phyloP scores from a whole-genome alignment of 2,329 filamentous ascomycete genomes.

The Chaetomium sp. region DNA sequence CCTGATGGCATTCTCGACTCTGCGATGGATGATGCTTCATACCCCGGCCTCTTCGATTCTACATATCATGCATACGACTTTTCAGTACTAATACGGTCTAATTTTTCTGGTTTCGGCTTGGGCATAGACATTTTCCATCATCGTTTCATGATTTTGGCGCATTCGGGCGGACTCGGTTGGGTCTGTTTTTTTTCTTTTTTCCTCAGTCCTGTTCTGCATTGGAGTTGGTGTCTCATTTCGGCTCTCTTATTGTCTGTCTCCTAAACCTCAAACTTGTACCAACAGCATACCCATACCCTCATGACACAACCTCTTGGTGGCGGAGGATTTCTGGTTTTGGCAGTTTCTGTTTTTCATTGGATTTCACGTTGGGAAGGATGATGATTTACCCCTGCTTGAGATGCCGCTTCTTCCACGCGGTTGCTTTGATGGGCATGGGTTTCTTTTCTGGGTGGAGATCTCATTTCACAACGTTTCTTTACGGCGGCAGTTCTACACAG shows the following conservation, averaged over 20 bases:
- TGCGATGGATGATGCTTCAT: conserved; percentile 31
- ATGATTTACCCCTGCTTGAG: conserved; percentile 9
- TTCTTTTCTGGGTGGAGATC: conserved; percentile 16
- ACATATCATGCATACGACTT: conserved; percentile 15
- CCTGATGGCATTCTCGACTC: conserved; percentile 26
- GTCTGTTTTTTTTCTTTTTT: conserved; percentile 8
- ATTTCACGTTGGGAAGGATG: conserved; percentile 20
- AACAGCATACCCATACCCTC: conserved; percentile 27
- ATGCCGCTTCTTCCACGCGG: conserved; percentile 16
- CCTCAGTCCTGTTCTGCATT: conserved; percentile 7
- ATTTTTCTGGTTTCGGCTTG: conserved; percentile 20
- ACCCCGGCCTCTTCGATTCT: conserved; percentile 23
- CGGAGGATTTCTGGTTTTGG: conserved; percentile 21
- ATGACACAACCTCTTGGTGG: conserved; percentile 23
- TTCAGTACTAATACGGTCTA: conserved; percentile 21
- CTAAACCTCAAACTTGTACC: conserved; percentile 27
- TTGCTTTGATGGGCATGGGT: conserved; percentile 12
- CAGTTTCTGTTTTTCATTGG: conserved; percentile 13
- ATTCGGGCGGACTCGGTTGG: conserved; percentile 13
- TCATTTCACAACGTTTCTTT: conserved; percentile 13
- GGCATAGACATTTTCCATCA: conserved; percentile 30
- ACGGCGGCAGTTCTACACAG: conserved; percentile 7
- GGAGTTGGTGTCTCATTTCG: conserved; percentile 24
- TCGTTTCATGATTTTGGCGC: conserved; percentile 25
- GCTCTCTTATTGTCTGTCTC: conserved; percentile 15